phyloP scores from a whole-genome alignment of 2,329 filamentous ascomycete genomes.

The Didymella pomorum region DNA sequence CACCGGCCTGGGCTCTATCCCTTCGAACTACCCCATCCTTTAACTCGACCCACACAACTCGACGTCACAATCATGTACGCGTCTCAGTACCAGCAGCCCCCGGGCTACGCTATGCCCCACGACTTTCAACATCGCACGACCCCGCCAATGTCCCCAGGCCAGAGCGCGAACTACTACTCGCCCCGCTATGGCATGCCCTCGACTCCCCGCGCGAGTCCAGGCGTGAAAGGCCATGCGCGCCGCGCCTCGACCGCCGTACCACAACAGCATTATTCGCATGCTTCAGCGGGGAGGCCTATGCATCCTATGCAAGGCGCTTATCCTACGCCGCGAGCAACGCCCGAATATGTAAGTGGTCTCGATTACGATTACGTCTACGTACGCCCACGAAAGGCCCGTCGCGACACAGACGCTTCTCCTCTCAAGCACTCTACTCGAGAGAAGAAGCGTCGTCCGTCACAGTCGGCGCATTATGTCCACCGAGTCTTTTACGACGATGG shows the following conservation, averaged over 20 bases:
- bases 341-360: conserved; percentile 70
- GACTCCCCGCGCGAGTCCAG: conserved; percentile 55
- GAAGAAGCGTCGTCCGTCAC: conserved; percentile 60
- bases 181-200: conserved; percentile 60
- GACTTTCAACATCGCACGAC: conserved; percentile 47
- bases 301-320: conserved; percentile 54
- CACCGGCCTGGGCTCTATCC: conserved; percentile 39
- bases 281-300: conserved; percentile 47
- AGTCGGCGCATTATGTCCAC: conserved; percentile 63
- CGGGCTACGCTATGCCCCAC: conserved; percentile 49
- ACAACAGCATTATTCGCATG: conserved; percentile 53
- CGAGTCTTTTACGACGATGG: conserved; percentile 64
- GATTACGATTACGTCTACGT: conserved; percentile 61
- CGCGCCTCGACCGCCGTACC: conserved; percentile 62
- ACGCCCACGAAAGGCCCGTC: conserved; percentile 52
- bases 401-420: conserved; percentile 49
- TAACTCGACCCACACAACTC: not conserved
- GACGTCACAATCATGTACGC: conserved; percentile 38
- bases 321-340: conserved; percentile 63
- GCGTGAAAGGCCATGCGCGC: conserved; percentile 60
- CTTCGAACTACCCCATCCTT: conserved; percentile 15
- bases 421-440: conserved; percentile 53
- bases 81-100: conserved; percentile 46
- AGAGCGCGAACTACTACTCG: conserved; percentile 60
- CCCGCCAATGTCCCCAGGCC: conserved; percentile 58